Evolutionary conservation across 495 filamentous ascomycete genomes (phyloP).

Genomic region (Aspergillus sclerotioniger): DNA sequence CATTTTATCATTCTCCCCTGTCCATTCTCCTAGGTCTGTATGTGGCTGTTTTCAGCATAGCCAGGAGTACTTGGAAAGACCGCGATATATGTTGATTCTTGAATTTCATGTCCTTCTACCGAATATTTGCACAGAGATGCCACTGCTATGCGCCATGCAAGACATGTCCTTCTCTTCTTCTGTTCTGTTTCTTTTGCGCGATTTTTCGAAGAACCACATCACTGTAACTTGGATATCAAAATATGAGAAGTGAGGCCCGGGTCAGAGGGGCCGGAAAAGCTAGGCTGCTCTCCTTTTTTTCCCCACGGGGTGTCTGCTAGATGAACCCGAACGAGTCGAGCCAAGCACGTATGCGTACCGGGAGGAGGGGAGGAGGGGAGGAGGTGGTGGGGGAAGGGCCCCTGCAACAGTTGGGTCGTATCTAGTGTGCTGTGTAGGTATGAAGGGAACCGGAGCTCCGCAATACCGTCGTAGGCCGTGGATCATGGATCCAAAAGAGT

Average conservation of each 20-base stretch:
- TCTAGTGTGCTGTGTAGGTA: no score
- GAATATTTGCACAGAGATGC: slow-evolving; percentile 16
- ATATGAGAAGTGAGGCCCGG: slow-evolving; percentile 12
- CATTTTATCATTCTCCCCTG: slow-evolving; percentile 2
- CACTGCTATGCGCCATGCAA: slow-evolving; percentile 10
- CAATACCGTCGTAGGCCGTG: no score
- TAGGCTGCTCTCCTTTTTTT: not conserved
- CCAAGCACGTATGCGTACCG: no score
- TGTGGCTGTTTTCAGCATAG: slow-evolving; percentile 39
- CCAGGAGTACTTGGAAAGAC: slow-evolving; percentile 47
- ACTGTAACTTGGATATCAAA: slow-evolving; percentile 24
- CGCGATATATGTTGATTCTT: slow-evolving; percentile 28
- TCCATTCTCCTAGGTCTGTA: slow-evolving; percentile 18
- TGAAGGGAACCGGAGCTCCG: no score
- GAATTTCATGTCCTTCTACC: slow-evolving; percentile 8
- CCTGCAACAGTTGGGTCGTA: no score
- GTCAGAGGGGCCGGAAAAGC: not conserved
- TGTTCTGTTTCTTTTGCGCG: not conserved
- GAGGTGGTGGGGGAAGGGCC: no score
- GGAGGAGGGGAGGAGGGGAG: no score
- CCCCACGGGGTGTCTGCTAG: not conserved
- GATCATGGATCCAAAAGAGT: not conserved
- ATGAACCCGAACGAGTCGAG: no score
- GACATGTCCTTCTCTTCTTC: slow-evolving; percentile 10
- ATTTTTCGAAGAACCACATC: slow-evolving; percentile 10